Conservation (phyloP, 495 filamentous ascomycete genomes). For the Tuber magnatum region DNA sequence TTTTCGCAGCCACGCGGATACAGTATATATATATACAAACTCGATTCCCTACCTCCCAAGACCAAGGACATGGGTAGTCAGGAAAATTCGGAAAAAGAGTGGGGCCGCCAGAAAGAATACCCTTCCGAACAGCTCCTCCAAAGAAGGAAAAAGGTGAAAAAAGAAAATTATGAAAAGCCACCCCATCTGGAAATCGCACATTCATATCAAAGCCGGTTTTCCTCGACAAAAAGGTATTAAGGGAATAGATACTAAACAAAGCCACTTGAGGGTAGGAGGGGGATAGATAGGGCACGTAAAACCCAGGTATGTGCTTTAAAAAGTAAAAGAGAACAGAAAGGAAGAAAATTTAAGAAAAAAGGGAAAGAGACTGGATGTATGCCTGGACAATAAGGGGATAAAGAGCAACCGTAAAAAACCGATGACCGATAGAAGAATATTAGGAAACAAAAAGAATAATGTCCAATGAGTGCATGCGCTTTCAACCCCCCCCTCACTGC, state of each 20-base stretch:
- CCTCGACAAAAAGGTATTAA: not conserved
- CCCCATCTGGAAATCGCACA: not conserved
- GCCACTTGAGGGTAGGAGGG: not conserved
- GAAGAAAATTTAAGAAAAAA: not conserved
- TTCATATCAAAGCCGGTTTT: not conserved
- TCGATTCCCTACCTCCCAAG: not conserved
- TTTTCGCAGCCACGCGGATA: not conserved
- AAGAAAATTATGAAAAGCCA: not conserved
- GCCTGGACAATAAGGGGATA: not conserved
- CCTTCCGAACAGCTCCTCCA: not conserved
- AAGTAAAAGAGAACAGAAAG: not conserved
- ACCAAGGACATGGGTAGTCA: not conserved
- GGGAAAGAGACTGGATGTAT: slow-evolving; percentile 11
- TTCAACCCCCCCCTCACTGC: slow-evolving; percentile 7
- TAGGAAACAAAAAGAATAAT: slow-evolving; percentile 15
- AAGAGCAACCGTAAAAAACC: slow-evolving; percentile 9
- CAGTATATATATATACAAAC: not conserved
- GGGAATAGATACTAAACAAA: not conserved
- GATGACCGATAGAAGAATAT: slow-evolving; percentile 7
- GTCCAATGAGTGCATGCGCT: slow-evolving; percentile 19
- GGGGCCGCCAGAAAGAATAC: not conserved
- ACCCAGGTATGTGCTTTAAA: not conserved
- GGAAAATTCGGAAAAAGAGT: not conserved
- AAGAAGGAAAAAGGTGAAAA: not conserved
- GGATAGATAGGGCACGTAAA: not conserved